Evolutionary conservation across 345 rosid species (phyloP).

Genomic region (Xanthoceras sorbifolium): DNA sequence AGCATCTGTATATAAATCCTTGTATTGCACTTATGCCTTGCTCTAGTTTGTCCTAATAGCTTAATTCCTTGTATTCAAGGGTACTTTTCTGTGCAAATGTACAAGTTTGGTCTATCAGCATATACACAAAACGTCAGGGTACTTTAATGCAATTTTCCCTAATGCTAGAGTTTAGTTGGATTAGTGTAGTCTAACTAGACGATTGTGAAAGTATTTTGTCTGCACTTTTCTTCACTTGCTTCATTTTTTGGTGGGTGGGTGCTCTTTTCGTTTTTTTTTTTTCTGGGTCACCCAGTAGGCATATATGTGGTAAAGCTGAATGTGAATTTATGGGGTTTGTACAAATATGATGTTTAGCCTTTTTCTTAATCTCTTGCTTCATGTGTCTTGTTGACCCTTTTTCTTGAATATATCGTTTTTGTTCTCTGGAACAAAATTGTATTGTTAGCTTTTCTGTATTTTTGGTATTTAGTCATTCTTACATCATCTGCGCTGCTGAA

Average conservation of each 20-base stretch:
- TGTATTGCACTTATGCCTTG: background rate
- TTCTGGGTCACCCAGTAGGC: background rate
- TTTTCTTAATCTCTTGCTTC: background rate
- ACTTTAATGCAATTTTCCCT: too few species aligned
- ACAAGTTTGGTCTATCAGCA: too few species aligned
- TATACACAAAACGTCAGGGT: too few species aligned
- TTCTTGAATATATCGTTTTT: background rate
- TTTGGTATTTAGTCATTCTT: background rate
- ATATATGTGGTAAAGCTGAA: background rate
- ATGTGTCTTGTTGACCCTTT: background rate
- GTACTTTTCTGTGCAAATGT: too few species aligned
- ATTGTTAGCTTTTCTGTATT: background rate
- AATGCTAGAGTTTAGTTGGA: background rate
- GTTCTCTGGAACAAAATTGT: background rate
- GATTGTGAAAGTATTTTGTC: background rate
- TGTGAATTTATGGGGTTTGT: background rate
- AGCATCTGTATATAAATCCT: background rate
- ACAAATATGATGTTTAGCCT: background rate
- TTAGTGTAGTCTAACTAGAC: background rate
- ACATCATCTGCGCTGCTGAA: background rate
- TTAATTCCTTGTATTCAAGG: too few species aligned
- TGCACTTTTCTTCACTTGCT: background rate
- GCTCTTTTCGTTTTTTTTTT: background rate
- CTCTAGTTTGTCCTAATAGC: background rate
- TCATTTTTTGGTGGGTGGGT: background rate